Conservation (phyloP, 1,284 basidiomycete species). For the Hemileia vastatrix region DNA sequence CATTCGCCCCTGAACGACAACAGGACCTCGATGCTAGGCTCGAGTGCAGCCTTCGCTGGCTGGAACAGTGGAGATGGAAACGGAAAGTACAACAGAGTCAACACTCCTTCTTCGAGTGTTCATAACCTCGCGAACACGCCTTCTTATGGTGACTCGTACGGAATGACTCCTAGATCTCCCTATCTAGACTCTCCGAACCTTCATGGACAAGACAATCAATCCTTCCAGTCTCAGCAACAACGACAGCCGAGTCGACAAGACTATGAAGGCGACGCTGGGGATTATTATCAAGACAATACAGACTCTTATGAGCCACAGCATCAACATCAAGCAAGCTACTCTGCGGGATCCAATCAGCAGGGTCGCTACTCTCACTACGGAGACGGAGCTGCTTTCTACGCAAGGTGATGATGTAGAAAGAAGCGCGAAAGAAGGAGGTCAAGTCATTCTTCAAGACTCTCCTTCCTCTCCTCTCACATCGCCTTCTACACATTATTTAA, state of each 20-base stretch:
- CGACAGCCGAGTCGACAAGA: slow-evolving; percentile 37
- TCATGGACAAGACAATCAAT: background rate
- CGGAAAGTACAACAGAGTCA: slow-evolving; percentile 36
- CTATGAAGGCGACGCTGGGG: slow-evolving; percentile 34
- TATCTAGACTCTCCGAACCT: background rate
- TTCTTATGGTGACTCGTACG: background rate
- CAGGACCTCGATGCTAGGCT: background rate
- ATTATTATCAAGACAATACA: slow-evolving; percentile 33
- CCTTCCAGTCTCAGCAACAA: slow-evolving; percentile 26
- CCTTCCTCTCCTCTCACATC: too few relatives aligned
- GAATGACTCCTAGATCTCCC: background rate
- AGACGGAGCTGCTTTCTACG: too few relatives aligned
- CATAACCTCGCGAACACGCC: background rate
- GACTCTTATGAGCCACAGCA: slow-evolving; percentile 22
- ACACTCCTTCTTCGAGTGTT: slow-evolving; percentile 31
- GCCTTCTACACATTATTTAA: too few relatives aligned
- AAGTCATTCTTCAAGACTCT: too few relatives aligned
- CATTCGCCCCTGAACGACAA: background rate
- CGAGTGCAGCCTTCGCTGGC: background rate
- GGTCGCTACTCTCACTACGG: too few relatives aligned
- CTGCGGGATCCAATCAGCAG: too few relatives aligned
- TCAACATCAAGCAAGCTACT: too few relatives aligned
- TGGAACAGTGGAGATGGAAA: background rate
- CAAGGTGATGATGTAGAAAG: too few relatives aligned
- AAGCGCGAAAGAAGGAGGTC: too few relatives aligned